Evolutionary conservation across 148 eudicot genomes (phyloP), one percentile per base, ranked within the genome.

Genomic region (Mesembryanthemum crystallinum): DNA sequence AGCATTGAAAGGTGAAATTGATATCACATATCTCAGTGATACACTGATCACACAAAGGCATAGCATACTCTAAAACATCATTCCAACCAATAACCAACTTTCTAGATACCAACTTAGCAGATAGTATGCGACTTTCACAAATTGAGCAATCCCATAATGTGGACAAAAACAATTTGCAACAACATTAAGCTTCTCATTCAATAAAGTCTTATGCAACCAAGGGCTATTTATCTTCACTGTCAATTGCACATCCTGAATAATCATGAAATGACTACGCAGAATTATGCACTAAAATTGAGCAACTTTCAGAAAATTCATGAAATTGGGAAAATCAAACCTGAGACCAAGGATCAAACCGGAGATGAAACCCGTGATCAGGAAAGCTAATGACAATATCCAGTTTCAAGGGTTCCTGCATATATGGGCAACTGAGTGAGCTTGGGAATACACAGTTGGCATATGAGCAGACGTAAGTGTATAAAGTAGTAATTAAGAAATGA

Each of bases 321-420:
- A 70, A 5, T 54, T 14, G 29, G 5, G 33, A 73, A 65, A 78
- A 33, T 47, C 74, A 60, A 83, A 95, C 97, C 94, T 92, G 97
- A 7, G 97, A 92, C 94, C 92, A 88, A 13, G 96, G 91, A 84
- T 92, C 94, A 78, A 95, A 95, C 4, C 96, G 89, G 21, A 95
- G 91, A 82, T 90, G 97, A 76, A 92, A 92, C 17, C 98, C 97
- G 76, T 95, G 96, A 84, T 95, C 96, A 20, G 98, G 97, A 79
- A 95, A 92, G 91, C 96, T 90, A 47, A 94, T 90, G 79, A 94
- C 97, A 66, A 92, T 85, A 72, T 94, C 98, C 77, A 92, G 81
- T 77, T 83, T 89, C 30, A 92, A 71, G 42, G 98, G 98, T 75
- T 94, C 97, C 98, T 94, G 89, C 72, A 81, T 13, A 76, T 64